Conservation (phyloP, 2,329 filamentous ascomycete genomes). For the Bipolaris sorokiniana region DNA sequence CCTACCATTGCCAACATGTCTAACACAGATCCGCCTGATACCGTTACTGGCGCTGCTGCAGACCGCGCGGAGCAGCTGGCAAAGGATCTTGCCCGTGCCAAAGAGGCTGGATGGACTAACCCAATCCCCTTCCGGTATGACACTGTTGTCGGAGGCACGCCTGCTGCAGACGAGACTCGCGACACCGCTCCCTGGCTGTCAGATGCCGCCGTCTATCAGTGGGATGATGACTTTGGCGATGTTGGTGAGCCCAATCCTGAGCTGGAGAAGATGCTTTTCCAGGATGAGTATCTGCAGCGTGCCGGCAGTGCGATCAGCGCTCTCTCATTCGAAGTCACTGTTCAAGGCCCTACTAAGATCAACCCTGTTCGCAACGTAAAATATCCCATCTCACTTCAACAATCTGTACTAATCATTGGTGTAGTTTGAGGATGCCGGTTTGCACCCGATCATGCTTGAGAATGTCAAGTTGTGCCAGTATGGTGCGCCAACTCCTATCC, state of each 20-base stretch:
- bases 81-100: conserved; percentile 34
- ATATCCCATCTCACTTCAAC: conserved; percentile 7
- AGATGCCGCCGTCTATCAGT: conserved; percentile 76
- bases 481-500: conserved; percentile 78
- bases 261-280: conserved; percentile 79
- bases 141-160: conserved; percentile 34
- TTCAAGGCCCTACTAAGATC: conserved; percentile 57
- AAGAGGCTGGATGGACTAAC: conserved; percentile 56
- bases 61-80: conserved; percentile 34
- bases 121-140: conserved; percentile 59
- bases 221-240: conserved; percentile 84
- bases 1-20: conserved; percentile 26
- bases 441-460: conserved; percentile 81
- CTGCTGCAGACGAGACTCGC: conserved; percentile 25
- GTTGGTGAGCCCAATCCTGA: conserved; percentile 73
- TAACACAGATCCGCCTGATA: conserved; percentile 20
- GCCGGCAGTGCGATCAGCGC: conserved; percentile 68
- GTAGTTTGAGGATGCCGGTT: conserved; percentile 74
- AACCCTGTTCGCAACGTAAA: conserved; percentile 59
- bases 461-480: conserved; percentile 81
- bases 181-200: conserved; percentile 54
- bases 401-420: conserved; percentile 3
- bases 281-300: conserved; percentile 57
- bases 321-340: conserved; percentile 61
- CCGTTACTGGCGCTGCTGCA: conserved; percentile 23